Evolutionary conservation across 2,329 filamentous ascomycete species (phyloP).

Genomic region (Fusarium floridanum): DNA sequence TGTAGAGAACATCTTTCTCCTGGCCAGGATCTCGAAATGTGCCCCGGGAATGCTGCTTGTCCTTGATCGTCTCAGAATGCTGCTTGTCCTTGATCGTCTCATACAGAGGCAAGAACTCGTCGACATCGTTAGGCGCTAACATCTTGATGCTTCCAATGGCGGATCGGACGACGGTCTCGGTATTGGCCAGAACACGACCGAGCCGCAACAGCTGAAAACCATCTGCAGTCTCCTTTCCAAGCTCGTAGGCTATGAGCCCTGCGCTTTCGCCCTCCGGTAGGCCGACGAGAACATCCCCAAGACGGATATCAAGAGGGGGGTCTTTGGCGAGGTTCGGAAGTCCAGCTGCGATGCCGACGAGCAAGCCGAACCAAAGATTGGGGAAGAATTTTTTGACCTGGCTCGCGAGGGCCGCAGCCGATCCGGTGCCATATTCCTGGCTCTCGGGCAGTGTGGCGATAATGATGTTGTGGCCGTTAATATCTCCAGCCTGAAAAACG

Average conservation of each 20-base stretch:
- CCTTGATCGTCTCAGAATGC: constrained; percentile 39
- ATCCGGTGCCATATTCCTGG: constrained; percentile 51
- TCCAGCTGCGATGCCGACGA: constrained; percentile 54
- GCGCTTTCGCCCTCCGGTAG: constrained; percentile 41
- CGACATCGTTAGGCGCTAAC: constrained; percentile 37
- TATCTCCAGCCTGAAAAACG: constrained; percentile 52
- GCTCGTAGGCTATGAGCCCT: constrained; percentile 49
- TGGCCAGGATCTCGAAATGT: constrained; percentile 51
- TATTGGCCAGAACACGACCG: constrained; percentile 45
- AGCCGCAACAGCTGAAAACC: constrained; percentile 44
- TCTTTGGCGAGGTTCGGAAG: constrained; percentile 45
- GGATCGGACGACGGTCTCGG: constrained; percentile 49
- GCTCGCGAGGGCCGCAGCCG: constrained; percentile 50
- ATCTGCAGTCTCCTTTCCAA: constrained; percentile 50
- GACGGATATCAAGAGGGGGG: constrained; percentile 51
- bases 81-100: constrained; percentile 40
- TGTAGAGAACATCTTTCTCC: constrained; percentile 44
- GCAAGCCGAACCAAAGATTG: constrained; percentile 53
- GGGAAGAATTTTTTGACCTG: constrained; percentile 52
- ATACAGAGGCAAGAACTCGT: constrained; percentile 42
- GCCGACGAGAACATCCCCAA: constrained; percentile 55
- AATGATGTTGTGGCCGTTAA: constrained; percentile 53
- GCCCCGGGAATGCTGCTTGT: constrained; percentile 41
- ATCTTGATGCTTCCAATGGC: constrained; percentile 52
- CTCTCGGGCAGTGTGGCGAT: constrained; percentile 51